Evolutionary conservation across 768 basidiomycete species (phyloP), one percentile per base, ranked within the genome.

Genomic region (Suillus clintonianus): DNA sequence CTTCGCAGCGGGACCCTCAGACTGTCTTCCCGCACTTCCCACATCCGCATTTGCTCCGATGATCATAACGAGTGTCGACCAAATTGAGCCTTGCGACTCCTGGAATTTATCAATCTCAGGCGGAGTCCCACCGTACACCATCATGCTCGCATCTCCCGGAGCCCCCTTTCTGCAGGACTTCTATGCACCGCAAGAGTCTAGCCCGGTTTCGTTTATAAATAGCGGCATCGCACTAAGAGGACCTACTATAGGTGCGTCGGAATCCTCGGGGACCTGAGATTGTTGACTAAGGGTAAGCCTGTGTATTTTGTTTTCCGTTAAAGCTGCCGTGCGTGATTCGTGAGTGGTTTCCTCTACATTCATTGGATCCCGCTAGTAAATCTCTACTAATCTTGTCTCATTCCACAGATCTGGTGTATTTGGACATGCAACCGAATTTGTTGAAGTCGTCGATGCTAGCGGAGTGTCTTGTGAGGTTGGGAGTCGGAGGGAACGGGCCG

Each of bases 21-120:
- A 69, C 37, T 76, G 74, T 64, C 64, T 68, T 41, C 70, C 60
- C 50, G 54, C 70, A 36, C 8, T 61, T 65, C 10, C 65, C 65
- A 6, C 43, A 67, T 4, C 67, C 72, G 4, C 59, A 73, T 19
- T 78, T 81, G 59, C 19, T 34, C 14, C n/a, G 17, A 78, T 71
- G 0, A 71, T 83, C 22, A 63, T 71, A 6, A 69, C 81, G 9
- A 83, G 83, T 67, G 72, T 79, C 54, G 81, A 82, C 0, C 24
- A 69, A 1, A 61, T 84, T 2, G 62, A 72, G 45, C 82, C 83
- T 14, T 86, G 83, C 66, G 68, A 81, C 41, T 80, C 80, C 2
- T 84, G 83, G 83, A 79, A 81, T 4, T 62, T 84, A 4, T 76
- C 71, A 2, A 76, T 85, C 53, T 77, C 70, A 13, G 83, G 81